Evolutionary conservation across 495 filamentous ascomycete species (phyloP).

Genomic region (Pyrenopolyporus hunteri): DNA sequence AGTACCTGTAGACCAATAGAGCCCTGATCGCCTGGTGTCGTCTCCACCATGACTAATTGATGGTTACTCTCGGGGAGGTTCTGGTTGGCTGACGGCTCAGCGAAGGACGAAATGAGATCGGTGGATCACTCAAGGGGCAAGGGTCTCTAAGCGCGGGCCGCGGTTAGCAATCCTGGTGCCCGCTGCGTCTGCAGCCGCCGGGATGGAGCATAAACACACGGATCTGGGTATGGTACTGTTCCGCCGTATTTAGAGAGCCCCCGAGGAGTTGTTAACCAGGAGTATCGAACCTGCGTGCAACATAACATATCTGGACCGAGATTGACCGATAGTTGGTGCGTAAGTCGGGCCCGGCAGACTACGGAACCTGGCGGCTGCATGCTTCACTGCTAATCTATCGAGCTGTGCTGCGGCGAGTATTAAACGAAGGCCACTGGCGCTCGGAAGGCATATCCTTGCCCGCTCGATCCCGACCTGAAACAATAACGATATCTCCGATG

Average conservation of each 20-base stretch:
- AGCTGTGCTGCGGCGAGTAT: slow-evolving; percentile 30
- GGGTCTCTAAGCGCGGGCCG: slow-evolving; percentile 39
- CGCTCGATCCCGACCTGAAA: slow-evolving; percentile 31
- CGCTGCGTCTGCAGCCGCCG: slow-evolving; percentile 22
- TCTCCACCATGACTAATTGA: slow-evolving; percentile 16
- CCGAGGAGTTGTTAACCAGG: neutral
- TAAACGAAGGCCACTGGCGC: slow-evolving; percentile 5
- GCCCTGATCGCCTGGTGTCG: slow-evolving; percentile 17
- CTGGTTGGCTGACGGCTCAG: slow-evolving; percentile 35
- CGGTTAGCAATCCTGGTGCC: slow-evolving; percentile 18
- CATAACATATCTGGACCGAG: slow-evolving; percentile 9
- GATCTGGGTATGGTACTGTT: neutral
- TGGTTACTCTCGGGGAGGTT: slow-evolving; percentile 16
- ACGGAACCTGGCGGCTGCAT: slow-evolving; percentile 10
- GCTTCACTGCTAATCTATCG: slow-evolving; percentile 23
- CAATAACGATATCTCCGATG: slow-evolving; percentile 4
- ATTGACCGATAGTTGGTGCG: slow-evolving; percentile 39
- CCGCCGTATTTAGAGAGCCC: slow-evolving; percentile 12
- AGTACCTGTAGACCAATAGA: slow-evolving; percentile 15
- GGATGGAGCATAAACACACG: slow-evolving; percentile 10
- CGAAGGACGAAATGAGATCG: slow-evolving; percentile 36
- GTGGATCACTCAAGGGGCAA: slow-evolving; percentile 24
- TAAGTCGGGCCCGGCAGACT: slow-evolving; percentile 1
- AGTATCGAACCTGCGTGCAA: slow-evolving; percentile 3
- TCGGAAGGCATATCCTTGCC: slow-evolving; percentile 2